These are phyloP conservation scores for Allomyces macrogynus DNA, from an alignment of 192 early-diverging fungal genomes.

Conservation along the genomic window DNA sequence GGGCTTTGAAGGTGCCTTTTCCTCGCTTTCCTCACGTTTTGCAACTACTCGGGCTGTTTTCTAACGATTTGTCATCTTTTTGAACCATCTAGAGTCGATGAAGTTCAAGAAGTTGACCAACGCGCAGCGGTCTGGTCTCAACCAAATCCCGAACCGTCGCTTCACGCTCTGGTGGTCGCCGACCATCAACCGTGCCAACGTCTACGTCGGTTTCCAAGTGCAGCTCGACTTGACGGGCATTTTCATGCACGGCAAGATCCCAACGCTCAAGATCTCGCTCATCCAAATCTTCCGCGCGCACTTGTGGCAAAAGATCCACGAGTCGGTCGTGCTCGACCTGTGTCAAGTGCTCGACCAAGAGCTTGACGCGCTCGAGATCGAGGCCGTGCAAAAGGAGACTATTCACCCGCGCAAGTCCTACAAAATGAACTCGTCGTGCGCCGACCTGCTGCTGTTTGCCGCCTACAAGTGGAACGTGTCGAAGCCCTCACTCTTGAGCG, in stretches of 20 bases:
- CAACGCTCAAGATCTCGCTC: slow-evolving; percentile 94
- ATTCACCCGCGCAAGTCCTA: slow-evolving; percentile 99
- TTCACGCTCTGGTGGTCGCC: slow-evolving; percentile 99
- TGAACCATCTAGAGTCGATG: slow-evolving; percentile 5
- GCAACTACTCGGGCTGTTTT: too few relatives aligned
- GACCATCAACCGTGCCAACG: slow-evolving; percentile 94
- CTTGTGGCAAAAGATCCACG: slow-evolving; percentile 97
- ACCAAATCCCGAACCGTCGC: slow-evolving; percentile 98
- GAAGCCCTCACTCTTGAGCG: slow-evolving; percentile 77
- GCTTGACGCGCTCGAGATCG: slow-evolving; percentile 88
- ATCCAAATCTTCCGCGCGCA: slow-evolving; percentile 98
- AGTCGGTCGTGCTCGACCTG: slow-evolving; percentile 56
- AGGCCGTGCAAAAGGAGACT: slow-evolving; percentile 96
- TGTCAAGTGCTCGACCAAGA: slow-evolving; percentile 96
- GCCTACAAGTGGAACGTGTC: slow-evolving; percentile 98
- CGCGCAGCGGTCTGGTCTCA: slow-evolving; percentile 90
- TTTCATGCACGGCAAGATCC: slow-evolving; percentile 99
- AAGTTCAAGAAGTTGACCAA: slow-evolving; percentile 94
- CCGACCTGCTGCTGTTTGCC: slow-evolving; percentile 86
- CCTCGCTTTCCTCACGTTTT: too few relatives aligned
- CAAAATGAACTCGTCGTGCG: slow-evolving; percentile 93
- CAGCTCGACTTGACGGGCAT: slow-evolving; percentile 98
- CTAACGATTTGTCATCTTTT: too few relatives aligned
- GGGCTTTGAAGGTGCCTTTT: slow-evolving; percentile 36
- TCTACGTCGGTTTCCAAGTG: slow-evolving; percentile 99